These are phyloP conservation scores for Diaporthe velutina DNA, from an alignment of 2,329 filamentous ascomycete species.

Conservation along the genomic window DNA sequence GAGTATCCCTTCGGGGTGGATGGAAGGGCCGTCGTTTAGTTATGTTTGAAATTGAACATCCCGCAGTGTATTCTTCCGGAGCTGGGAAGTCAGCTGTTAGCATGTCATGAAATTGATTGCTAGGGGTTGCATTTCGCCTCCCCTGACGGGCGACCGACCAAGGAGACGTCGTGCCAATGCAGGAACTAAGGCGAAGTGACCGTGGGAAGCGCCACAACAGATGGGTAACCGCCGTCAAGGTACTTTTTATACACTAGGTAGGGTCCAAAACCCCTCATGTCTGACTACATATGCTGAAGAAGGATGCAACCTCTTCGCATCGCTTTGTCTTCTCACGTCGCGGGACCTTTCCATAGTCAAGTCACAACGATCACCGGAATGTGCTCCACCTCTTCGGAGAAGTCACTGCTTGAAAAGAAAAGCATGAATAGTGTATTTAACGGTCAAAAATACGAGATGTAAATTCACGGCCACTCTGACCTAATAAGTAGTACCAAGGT, in stretches of 20 bases:
- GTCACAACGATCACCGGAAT: no score
- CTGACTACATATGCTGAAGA: not conserved
- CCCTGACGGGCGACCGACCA: not conserved
- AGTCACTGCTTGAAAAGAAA: not conserved
- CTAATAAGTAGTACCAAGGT: not conserved
- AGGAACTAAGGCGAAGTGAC: not conserved
- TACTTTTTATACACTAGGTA: not conserved
- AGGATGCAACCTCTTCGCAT: not conserved
- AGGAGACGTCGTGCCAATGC: not conserved
- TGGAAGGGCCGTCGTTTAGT: not conserved
- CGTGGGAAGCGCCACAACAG: not conserved
- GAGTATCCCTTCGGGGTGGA: not conserved
- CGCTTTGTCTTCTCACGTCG: not conserved
- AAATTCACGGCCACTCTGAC: not conserved
- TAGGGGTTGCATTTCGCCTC: not conserved
- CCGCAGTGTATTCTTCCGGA: not conserved
- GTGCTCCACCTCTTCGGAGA: not conserved
- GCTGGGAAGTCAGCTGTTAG: slow-evolving; percentile 1
- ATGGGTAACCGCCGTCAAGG: not conserved
- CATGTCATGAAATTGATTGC: not conserved
- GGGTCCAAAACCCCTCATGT: no score
- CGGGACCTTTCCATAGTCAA: no score
- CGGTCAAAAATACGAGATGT: not conserved
- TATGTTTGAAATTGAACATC: not conserved
- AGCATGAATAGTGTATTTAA: not conserved